Evolutionary conservation across 2,329 filamentous ascomycete species (phyloP).

Genomic region (Cordyceps tenuipes): DNA sequence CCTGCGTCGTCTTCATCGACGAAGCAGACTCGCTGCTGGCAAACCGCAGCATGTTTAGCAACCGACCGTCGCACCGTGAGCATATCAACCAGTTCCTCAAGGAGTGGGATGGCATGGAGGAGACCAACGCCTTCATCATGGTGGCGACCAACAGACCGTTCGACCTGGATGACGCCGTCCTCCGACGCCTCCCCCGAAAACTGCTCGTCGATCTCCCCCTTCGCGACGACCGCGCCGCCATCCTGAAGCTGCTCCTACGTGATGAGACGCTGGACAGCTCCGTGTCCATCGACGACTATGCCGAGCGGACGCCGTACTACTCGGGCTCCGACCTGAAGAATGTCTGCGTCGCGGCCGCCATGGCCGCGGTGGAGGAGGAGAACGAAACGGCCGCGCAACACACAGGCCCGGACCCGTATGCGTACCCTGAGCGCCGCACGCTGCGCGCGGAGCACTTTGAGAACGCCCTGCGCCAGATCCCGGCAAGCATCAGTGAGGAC

Average conservation of each 20-base stretch:
- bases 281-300: conserved; percentile 55
- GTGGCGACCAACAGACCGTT: conserved; percentile 94
- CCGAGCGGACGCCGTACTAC: conserved; percentile 64
- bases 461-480: conserved; percentile 78
- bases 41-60: conserved; percentile 57
- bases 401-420: conserved; percentile 35
- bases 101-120: conserved; percentile 88
- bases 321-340: conserved; percentile 82
- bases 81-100: conserved; percentile 94
- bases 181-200: conserved; percentile 65
- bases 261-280: conserved; percentile 54
- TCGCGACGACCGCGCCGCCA: conserved; percentile 55
- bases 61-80: conserved; percentile 68
- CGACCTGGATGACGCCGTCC: conserved; percentile 81
- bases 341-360: conserved; percentile 68
- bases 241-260: conserved; percentile 62
- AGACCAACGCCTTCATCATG: conserved; percentile 89
- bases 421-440: conserved; percentile 50
- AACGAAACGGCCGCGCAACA: conserved; percentile 33
- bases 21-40: conserved; percentile 92
- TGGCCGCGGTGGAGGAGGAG: conserved; percentile 72
- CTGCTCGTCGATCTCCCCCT: conserved; percentile 67
- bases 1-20: conserved; percentile 93
- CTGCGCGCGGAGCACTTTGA: conserved; percentile 70
- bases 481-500: conserved; percentile 86